These are phyloP conservation scores for Hemisphaericaspora nanyangensis DNA, from an alignment of 805 yeast genomes.

Conservation along the genomic window DNA sequence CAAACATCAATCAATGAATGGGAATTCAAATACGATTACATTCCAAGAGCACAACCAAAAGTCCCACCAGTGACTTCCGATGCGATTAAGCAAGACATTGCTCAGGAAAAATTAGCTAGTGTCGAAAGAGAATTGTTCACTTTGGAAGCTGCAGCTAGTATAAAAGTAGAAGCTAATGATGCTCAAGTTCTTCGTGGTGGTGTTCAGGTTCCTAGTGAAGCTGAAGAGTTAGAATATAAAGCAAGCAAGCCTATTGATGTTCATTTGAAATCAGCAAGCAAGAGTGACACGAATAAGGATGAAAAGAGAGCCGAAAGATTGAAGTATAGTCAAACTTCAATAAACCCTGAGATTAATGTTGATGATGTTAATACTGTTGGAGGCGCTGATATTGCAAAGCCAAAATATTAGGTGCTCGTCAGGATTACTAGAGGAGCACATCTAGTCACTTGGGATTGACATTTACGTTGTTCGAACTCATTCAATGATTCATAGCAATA, in stretches of 20 bases:
- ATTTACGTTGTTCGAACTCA: no score
- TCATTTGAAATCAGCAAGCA: constrained; percentile 11
- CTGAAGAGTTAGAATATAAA: constrained; percentile 36
- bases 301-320: constrained; percentile 35
- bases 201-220: constrained; percentile 33
- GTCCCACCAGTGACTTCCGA: constrained; percentile 46
- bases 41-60: constrained; percentile 40
- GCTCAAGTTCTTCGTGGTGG: constrained; percentile 43
- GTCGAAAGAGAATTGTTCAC: constrained; percentile 35
- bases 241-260: constrained; percentile 35
- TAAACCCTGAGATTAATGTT: constrained; percentile 39
- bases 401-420: no score
- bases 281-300: constrained; percentile 10
- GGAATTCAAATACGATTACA: constrained; percentile 47
- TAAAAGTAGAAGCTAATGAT: constrained; percentile 42
- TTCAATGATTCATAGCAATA: no score
- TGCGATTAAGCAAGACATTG: constrained; percentile 47
- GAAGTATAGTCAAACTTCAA: constrained; percentile 37
- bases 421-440: no score
- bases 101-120: constrained; percentile 35
- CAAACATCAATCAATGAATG: constrained; percentile 45
- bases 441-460: no score
- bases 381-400: constrained; percentile 14
- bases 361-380: constrained; percentile 34
- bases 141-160: constrained; percentile 30